These are phyloP conservation scores for Bromus sterilis DNA, from an alignment of 176 grass and related monocot genomes.

Conservation along the genomic window DNA sequence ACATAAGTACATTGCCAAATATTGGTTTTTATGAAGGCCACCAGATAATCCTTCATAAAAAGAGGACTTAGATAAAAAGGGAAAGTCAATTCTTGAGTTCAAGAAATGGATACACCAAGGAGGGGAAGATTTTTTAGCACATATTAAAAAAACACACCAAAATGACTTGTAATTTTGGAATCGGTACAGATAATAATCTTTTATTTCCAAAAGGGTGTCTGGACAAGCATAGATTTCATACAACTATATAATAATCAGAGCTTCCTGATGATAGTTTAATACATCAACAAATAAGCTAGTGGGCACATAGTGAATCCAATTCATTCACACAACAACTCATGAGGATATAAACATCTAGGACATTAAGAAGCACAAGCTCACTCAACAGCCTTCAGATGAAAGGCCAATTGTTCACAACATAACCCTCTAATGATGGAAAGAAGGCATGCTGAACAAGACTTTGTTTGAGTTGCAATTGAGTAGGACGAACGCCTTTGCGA, in stretches of 20 bases:
- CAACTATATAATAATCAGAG: background rate
- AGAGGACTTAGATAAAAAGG: background rate
- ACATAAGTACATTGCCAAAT: background rate
- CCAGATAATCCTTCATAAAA: background rate
- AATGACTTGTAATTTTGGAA: background rate
- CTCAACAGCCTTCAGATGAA: background rate
- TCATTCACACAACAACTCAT: background rate
- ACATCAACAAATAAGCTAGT: background rate
- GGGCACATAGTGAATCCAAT: background rate
- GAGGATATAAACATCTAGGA: background rate
- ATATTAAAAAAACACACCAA: background rate
- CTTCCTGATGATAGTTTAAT: background rate
- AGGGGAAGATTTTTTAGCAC: background rate
- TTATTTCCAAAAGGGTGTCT: background rate
- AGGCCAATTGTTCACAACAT: background rate
- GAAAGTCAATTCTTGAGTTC: background rate
- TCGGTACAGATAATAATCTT: background rate
- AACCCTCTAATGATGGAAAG: background rate
- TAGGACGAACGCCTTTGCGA: background rate
- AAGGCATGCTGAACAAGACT: background rate
- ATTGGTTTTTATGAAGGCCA: background rate
- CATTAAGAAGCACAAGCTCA: background rate
- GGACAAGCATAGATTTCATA: background rate
- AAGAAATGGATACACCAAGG: background rate
- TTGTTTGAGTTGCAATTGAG: background rate